These are phyloP conservation scores for Neonectria neomacrospora DNA, from an alignment of 2,329 filamentous ascomycete genomes.

Conservation along the genomic window DNA sequence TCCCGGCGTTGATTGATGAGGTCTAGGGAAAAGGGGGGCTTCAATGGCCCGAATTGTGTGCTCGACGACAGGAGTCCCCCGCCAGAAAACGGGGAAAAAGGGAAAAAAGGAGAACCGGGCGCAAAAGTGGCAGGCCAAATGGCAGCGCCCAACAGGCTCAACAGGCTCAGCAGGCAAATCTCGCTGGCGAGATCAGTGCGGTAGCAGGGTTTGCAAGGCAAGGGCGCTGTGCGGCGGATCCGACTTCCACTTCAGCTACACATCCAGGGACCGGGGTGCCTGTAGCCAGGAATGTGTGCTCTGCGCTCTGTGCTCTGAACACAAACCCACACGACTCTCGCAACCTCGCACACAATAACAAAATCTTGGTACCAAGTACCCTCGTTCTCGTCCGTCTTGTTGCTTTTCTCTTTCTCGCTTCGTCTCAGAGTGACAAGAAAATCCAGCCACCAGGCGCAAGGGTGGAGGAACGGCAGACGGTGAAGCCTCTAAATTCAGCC, in stretches of 20 bases:
- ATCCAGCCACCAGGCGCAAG: conserved; percentile 35
- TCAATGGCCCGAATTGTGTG: conserved; percentile 12
- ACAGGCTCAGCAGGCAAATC: conserved; percentile 20
- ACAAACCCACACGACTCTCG: conserved; percentile 30
- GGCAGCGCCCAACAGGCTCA: conserved; percentile 31
- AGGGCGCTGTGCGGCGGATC: conserved; percentile 21
- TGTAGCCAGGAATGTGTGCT: conserved; percentile 23
- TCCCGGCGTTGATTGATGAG: conserved; percentile 15
- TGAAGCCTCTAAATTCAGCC: conserved; percentile 23
- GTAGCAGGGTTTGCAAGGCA: conserved; percentile 14
- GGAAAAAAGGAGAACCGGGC: conserved; percentile 22
- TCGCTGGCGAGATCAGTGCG: conserved; percentile 4
- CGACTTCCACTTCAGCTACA: conserved; percentile 37
- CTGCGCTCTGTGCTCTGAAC: conserved; percentile 34
- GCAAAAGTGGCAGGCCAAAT: conserved; percentile 30
- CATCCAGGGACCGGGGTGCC: conserved; percentile 32
- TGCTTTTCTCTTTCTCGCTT: conserved; percentile 32
- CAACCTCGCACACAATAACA: conserved; percentile 34
- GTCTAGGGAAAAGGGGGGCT: conserved; percentile 2
- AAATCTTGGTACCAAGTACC: conserved; percentile 17
- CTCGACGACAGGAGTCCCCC: conserved; percentile 30
- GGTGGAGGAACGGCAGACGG: conserved; percentile 21
- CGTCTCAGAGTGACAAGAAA: conserved; percentile 23
- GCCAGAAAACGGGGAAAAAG: conserved; percentile 36
- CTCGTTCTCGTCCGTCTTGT: conserved; percentile 22